Conservation (phyloP, 306 rosid species). For the Dryas octopetala region DNA sequence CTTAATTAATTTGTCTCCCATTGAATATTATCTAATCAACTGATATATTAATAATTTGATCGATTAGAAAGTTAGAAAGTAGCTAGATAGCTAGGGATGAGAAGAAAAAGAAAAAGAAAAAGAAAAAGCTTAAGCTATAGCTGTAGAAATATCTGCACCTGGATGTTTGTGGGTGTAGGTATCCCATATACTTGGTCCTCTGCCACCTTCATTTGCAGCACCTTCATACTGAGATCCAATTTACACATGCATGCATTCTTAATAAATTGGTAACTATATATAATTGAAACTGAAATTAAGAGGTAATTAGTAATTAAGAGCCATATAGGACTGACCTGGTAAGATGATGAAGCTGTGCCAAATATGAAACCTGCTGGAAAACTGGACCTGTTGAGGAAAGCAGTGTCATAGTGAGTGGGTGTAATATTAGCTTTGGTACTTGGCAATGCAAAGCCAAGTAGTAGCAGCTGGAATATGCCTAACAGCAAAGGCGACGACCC, state of each 20-base stretch:
- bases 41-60: neutral
- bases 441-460: neutral
- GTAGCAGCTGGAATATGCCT: neutral
- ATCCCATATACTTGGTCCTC: slow-evolving; percentile 51
- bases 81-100: no score
- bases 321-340: slow-evolving; percentile 26
- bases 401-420: slow-evolving; percentile 4
- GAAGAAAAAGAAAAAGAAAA: no score
- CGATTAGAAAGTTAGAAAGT: neutral
- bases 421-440: neutral
- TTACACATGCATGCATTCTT: neutral
- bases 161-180: slow-evolving; percentile 33
- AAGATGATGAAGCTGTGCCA: slow-evolving; percentile 47
- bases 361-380: slow-evolving; percentile 45
- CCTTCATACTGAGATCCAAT: slow-evolving; percentile 31
- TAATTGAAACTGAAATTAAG: neutral
- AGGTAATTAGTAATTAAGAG: neutral
- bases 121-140: no score
- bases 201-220: slow-evolving; percentile 38
- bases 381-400: slow-evolving; percentile 34
- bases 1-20: no score
- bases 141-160: slow-evolving; percentile 8
- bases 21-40: no score
- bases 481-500: neutral
- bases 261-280: no score